Base-by-base conservation (phyloP, 208 protist species). In the Wallacemonas sp. region DNA sequence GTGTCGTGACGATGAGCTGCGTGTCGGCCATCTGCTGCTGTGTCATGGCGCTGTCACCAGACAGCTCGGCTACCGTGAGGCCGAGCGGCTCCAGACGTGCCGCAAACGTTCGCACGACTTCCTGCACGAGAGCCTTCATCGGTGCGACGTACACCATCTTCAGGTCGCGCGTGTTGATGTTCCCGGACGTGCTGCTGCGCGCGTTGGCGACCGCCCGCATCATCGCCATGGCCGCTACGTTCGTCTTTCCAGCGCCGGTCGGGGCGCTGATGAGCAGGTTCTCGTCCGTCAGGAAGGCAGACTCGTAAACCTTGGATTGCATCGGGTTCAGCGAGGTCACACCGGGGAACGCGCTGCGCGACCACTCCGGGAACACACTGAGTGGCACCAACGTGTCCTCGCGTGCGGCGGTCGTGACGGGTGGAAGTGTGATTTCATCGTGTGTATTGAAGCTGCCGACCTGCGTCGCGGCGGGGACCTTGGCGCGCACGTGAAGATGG, bases 121-220 rank as follows among this genome's bases (percentile, higher is more conserved):
- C 99, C 69, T 98, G 95, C 32, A 99, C 99, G 2, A 99, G 83
- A 15, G 99, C 98, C 80, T 99, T 99, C 99, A 99, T 99, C 4
- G 99, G 99, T 0, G 99, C 99, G 22, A 99, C 88, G 79, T 99
- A 99, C 9, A 99, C 97, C 75, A 99, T 98, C 79, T 99, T 99
- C 48, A 99, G 88, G 15, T 80, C 73, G 44, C 45, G 76, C 58
- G 71, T 66, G n/a, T 76, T 63, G 15, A 73, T 36, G 13, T 17
- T 33, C 13, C 64, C 68, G 10, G 54, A 36, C 29, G 15, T 21
- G 29, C 27, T 6, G 36, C 39, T 39, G 12, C 53, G 75, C 21
- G 78, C 66, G 27, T 84, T 85, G 22, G 41, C 69, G 59, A 86
- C 64, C 50, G 96, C 92, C 21, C 97, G 93, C 6, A 99, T 86